Evolutionary conservation across 768 basidiomycete genomes (phyloP), one percentile per base, ranked within the genome.

Genomic region (Russula virescens): DNA sequence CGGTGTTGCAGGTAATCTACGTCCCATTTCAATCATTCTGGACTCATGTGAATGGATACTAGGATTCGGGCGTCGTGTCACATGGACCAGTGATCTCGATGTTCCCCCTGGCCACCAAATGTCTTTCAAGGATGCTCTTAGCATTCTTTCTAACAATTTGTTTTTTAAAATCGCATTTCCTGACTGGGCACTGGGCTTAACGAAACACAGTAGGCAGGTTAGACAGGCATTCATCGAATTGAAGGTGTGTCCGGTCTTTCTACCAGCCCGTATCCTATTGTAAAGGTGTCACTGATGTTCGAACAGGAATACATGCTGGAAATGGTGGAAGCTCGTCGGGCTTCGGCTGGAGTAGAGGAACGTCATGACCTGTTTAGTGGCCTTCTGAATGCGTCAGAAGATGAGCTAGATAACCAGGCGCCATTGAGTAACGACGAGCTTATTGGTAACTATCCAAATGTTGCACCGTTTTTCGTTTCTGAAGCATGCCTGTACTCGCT

Each of bases 61-160:
- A 66, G 65, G 82, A 10, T 86, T 85, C 66, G 83, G 84, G 3
- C 76, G 77, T 35, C 72, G 70, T 42, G 75, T 83, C 46, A 76
- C 78, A 7, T 83, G 80, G 81, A 73, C 72, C 38, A 80, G 81
- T 38, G 75, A 77, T 48, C 73, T 75, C 16, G 67, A 64, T 5
- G 65, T 73, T 6, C 77, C 81, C 2, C 66, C 73, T 1, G 79
- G 80, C 9, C 81, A 85, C 66, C 62, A 70, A 35, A 71, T 83
- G 68, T 72, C 79, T 18, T 83, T 81, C 72, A 79, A 79, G 63
- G 72, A 79, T 42, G 77, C 82, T 18, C 71, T 84, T 38, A 78
- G 78, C 54, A 70, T 72, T 13, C 75, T 80, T 13, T 73, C 80
- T 3, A 69, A 66, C 5, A 72, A 77, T 55, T 62, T 81, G 7